Conservation (phyloP, 139 green algal species). For the Chlamydomonas applanata region DNA sequence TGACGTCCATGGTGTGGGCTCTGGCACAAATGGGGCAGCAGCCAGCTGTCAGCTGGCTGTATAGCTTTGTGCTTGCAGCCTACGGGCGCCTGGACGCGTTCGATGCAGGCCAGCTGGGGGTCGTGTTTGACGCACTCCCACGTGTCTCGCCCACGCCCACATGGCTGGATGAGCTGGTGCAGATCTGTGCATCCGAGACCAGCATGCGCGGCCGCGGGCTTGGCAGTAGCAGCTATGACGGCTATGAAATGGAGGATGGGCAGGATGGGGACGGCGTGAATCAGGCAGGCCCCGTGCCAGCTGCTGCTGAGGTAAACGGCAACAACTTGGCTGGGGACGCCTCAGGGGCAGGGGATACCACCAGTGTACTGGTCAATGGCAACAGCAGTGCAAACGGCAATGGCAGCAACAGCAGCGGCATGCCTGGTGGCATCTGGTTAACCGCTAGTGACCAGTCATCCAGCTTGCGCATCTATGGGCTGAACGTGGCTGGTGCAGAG, state of each 20-base stretch:
- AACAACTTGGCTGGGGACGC: too few species aligned
- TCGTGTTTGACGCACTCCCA: conserved; percentile 47
- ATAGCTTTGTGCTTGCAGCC: conserved; percentile 41
- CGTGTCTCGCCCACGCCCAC: conserved; percentile 28
- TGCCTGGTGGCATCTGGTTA: too few species aligned
- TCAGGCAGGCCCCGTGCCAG: too few species aligned
- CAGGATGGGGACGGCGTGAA: background rate
- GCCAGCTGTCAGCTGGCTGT: conserved; percentile 48
- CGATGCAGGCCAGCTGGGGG: conserved; percentile 29
- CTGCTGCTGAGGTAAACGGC: too few species aligned
- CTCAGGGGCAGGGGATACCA: too few species aligned
- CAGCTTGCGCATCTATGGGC: too few species aligned
- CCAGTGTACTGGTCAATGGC: too few species aligned
- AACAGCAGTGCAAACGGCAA: too few species aligned
- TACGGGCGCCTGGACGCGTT: conserved; percentile 48
- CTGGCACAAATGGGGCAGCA: conserved; percentile 17
- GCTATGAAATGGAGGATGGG: background rate
- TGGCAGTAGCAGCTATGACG: background rate
- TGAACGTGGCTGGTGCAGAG: too few species aligned
- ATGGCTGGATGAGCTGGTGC: conserved; percentile 49
- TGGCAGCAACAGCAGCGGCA: too few species aligned
- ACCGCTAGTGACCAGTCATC: too few species aligned
- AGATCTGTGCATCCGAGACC: conserved; percentile 36
- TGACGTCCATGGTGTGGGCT: conserved; percentile 25
- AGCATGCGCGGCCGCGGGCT: conserved; percentile 1